Base-by-base conservation (phyloP, 352 stramenopile species). In the Globisporangium abappressorium region DNA sequence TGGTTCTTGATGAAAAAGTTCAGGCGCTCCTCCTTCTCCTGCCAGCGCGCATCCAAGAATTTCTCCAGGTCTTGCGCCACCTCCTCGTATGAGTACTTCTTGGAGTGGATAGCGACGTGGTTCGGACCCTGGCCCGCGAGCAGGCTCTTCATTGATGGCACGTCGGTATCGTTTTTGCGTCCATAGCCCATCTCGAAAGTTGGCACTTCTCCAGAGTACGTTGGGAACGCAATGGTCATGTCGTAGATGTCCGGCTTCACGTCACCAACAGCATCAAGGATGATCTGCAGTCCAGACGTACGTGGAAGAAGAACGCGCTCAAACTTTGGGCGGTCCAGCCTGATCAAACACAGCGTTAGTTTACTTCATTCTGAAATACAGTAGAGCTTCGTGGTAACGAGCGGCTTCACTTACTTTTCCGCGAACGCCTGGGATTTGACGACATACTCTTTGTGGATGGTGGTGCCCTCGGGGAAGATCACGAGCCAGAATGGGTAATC, bases 191-290 rank as follows among this genome's bases (percentile, higher is more conserved):
- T 97, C 11, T 93, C 88, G 54, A 78, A 97, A 15, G 89, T 96
- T 30, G 92, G 92, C 36, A 94, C 85, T 78, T 94, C 87, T 41
- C 87, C 85, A 36, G 85, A 84, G 72, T 94, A 94, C n/a, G 75
- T 83, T 34, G 87, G 85, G 66, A 93, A 95, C 18, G 87, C 89
- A 62, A 98, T 85, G 34, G 94, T 98, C 12, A 98, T 75, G 79
- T 98, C 95, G 70, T 98, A 98, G 49, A 98, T 94, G 66, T 98
- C 87, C 12, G 88, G 86, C 65, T 92, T 91, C 7, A 85, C 91
- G 54, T 95, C 85, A 2, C 79, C 73, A 41, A 98, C 80, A 4
- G 87, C 91, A 64, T 98, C 87, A 22, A 98, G 58, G 59, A 97
- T 97, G 59, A 97, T 97, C 70, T 96, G 81, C 66, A 99, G 93